Evolutionary conservation across 169 alveolate species (phyloP).

Genomic region (Plasmodium gonderi): DNA sequence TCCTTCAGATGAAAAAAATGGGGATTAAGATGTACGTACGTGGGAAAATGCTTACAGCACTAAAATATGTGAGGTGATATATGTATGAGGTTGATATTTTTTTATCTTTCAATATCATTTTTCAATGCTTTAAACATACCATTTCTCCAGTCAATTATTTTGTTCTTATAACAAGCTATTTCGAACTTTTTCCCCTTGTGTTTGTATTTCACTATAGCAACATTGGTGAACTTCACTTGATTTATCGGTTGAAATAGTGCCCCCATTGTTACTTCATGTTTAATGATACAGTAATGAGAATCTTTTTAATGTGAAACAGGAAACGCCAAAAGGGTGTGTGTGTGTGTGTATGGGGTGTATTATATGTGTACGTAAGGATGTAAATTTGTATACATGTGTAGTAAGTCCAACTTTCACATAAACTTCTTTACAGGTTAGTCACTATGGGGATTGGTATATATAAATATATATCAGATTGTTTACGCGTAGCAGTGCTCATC

Average conservation of each 20-base stretch:
- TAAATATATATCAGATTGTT: neutral
- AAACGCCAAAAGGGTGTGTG: neutral
- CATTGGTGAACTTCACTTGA: constrained; percentile 95
- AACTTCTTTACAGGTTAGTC: neutral
- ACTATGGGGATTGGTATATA: neutral
- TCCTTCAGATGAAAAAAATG: constrained; percentile 77
- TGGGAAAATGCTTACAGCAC: neutral
- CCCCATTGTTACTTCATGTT: constrained; percentile 80
- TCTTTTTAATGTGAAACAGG: neutral
- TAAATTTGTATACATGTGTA: neutral
- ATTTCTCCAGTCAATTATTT: constrained; percentile 94
- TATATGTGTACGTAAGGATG: neutral
- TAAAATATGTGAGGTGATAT: neutral
- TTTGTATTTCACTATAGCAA: constrained; percentile 94
- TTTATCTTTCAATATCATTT: constrained; percentile 9
- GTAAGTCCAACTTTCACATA: neutral
- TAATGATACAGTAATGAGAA: neutral
- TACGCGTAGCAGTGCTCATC: neutral
- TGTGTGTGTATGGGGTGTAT: neutral
- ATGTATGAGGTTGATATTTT: neutral
- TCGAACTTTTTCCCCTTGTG: constrained; percentile 93
- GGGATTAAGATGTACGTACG: neutral
- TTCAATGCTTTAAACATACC: constrained; percentile 14
- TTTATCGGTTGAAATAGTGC: constrained; percentile 94
- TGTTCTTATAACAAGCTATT: constrained; percentile 97